Conservation (phyloP, 176 grass and related monocot genomes). For the Saccharum officinarum region DNA sequence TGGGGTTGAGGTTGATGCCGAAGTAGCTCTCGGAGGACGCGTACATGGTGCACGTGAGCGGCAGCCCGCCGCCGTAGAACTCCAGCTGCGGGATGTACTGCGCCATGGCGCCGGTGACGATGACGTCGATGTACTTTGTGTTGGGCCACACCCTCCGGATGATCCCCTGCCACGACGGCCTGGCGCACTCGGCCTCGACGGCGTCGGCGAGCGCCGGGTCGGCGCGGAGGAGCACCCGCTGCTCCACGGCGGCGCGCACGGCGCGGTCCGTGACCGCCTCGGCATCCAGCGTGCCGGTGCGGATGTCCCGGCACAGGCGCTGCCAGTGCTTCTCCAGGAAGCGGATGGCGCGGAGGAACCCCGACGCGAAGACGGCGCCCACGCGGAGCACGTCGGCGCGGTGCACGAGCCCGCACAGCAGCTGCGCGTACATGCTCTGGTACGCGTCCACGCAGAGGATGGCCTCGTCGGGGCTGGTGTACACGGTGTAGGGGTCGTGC, state of each 20-base stretch:
- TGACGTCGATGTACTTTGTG: constrained; percentile 95
- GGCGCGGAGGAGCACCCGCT: constrained; percentile 7
- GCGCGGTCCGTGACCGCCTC: constrained; percentile 35
- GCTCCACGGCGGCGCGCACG: constrained; percentile 44
- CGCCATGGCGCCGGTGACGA: constrained; percentile 96
- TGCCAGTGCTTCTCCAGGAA: constrained; percentile 67
- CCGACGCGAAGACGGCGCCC: constrained; percentile 62
- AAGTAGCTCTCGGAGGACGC: constrained; percentile 96
- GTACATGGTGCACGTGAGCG: constrained; percentile 95
- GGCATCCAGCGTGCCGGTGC: constrained; percentile 29
- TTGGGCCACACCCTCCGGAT: constrained; percentile 82
- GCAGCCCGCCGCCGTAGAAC: constrained; percentile 73
- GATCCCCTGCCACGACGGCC: constrained; percentile 72
- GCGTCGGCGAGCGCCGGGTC: constrained; percentile 56
- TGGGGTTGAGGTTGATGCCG: constrained; percentile 83
- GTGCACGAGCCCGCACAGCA: constrained; percentile 68
- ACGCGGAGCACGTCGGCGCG: constrained; percentile 62
- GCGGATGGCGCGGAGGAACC: constrained; percentile 53
- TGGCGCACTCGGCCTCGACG: constrained; percentile 61
- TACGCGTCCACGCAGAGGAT: constrained; percentile 61
- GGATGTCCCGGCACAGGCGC: constrained; percentile 56
- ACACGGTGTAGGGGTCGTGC: constrained; percentile 56
- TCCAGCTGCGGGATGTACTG: constrained; percentile 90
- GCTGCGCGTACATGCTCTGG: constrained; percentile 83
- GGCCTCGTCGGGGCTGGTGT: constrained; percentile 67